These are phyloP conservation scores for Tulasnella calospora DNA, from an alignment of 768 basidiomycete species.

Conservation along the genomic window DNA sequence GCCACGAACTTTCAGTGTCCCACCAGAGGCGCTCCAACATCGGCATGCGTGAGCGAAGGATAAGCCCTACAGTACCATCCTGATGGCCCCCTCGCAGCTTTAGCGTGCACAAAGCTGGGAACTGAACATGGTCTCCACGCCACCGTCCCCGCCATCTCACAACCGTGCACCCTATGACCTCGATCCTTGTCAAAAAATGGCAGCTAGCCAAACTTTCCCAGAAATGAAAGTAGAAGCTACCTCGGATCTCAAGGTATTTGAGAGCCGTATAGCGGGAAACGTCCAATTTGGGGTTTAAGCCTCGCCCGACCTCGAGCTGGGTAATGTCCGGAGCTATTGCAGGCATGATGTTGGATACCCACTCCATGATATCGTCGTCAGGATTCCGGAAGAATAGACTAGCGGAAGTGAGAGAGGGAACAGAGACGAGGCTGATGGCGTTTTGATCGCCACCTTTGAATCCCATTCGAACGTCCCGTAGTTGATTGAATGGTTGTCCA, in stretches of 20 bases:
- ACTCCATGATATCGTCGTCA: not conserved
- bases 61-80: not conserved
- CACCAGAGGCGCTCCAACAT: not conserved
- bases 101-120: not conserved
- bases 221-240: not conserved
- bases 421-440: not conserved
- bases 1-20: not conserved
- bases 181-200: not conserved
- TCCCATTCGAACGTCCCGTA: not conserved
- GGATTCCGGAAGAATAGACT: not conserved
- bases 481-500: not conserved
- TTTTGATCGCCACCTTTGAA: not conserved
- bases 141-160: not conserved
- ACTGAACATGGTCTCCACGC: not conserved
- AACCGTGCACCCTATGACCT: not conserved
- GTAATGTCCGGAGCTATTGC: not conserved
- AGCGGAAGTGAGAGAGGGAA: not conserved
- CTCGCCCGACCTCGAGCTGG: not conserved
- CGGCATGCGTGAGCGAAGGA: not conserved
- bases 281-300: not conserved
- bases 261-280: not conserved
- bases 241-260: not conserved
- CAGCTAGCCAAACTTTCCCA: not conserved
- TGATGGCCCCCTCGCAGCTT: not conserved
- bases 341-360: not conserved